Evolutionary conservation across 805 yeast species (phyloP).

Genomic region (Saturnispora saitoi): DNA sequence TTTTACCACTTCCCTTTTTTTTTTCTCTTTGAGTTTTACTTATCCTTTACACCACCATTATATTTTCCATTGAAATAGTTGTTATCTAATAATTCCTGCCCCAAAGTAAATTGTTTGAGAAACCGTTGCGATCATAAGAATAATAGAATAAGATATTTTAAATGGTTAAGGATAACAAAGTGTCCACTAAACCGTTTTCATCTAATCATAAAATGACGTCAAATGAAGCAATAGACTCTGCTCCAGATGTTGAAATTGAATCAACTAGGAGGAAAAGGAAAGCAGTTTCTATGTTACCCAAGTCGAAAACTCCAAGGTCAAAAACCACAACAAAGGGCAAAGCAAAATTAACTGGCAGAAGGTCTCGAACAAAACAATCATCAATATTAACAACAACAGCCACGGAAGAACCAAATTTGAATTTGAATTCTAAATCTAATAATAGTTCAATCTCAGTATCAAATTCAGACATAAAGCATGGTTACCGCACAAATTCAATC

Average conservation of each 20-base stretch:
- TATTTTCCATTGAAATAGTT: too few species aligned
- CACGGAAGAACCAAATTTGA: background rate
- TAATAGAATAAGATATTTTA: background rate
- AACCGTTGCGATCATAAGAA: too few species aligned
- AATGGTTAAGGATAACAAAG: background rate
- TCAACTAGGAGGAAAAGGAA: background rate
- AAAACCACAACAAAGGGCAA: background rate
- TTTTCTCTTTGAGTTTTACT: background rate
- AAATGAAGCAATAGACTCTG: background rate
- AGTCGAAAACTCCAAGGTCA: background rate
- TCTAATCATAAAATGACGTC: background rate
- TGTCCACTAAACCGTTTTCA: background rate
- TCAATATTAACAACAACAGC: background rate
- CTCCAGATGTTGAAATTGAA: background rate
- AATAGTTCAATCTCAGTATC: too few species aligned
- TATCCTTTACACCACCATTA: background rate
- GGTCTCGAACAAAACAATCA: background rate
- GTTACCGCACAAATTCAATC: background rate
- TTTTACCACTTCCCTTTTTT: background rate
- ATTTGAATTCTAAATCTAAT: background rate
- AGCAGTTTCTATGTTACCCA: background rate
- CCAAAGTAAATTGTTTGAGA: too few species aligned
- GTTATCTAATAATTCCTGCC: too few species aligned
- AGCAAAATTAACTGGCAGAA: background rate
- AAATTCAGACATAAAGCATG: too few species aligned